phyloP scores from a whole-genome alignment of 805 yeast species.

The Schizosaccharomyces lindneri region DNA sequence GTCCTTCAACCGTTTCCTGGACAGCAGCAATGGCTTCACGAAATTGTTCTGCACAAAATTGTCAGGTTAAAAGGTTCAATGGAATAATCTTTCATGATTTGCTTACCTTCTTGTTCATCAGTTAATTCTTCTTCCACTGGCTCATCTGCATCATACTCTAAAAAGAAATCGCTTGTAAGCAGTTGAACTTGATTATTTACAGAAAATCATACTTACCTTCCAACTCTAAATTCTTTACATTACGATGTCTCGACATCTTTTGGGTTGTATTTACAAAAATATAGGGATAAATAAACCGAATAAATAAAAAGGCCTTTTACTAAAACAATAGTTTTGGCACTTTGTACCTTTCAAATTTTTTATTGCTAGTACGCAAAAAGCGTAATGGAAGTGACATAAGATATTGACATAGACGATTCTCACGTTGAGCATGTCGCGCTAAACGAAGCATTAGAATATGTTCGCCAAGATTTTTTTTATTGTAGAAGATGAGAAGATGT shows the following conservation, averaged over 20 bases:
- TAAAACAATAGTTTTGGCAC: too few species aligned
- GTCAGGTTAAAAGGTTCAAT: too few species aligned
- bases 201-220: constrained; percentile 3
- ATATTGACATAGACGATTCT: too few species aligned
- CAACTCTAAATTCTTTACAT: neutral
- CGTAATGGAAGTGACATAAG: too few species aligned
- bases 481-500: too few species aligned
- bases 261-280: neutral
- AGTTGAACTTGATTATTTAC: neutral
- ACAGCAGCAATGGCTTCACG: constrained; percentile 9
- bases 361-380: too few species aligned
- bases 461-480: too few species aligned
- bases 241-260: constrained; percentile 2
- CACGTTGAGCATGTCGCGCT: too few species aligned
- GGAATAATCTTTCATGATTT: neutral
- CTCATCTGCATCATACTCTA: constrained; percentile 9
- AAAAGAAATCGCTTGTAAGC: constrained; percentile 3
- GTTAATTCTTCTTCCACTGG: constrained; percentile 8
- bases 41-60: constrained; percentile 9
- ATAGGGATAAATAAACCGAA: too few species aligned
- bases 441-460: too few species aligned
- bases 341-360: too few species aligned
- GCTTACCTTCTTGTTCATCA: constrained; percentile 8
- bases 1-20: constrained; percentile 11
- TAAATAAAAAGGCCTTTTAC: too few species aligned